Evolutionary conservation across 2,329 filamentous ascomycete species (phyloP), one percentile per base, ranked within the genome.

Genomic region (Aspergillus sergii): DNA sequence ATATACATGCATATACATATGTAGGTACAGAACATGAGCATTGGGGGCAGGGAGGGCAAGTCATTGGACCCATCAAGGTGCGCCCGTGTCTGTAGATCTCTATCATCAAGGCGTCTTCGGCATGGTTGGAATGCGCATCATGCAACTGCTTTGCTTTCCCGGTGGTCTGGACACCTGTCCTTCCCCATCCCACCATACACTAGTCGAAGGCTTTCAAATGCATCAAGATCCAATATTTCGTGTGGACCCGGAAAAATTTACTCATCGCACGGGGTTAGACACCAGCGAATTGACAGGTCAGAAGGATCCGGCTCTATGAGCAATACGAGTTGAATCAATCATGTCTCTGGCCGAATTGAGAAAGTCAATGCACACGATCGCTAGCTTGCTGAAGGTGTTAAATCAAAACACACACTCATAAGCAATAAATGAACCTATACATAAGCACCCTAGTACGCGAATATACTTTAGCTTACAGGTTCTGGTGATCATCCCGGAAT

Each of bases 1-100:
- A 55, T 56, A 34, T 50, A 28, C 62, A 61, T 61, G 59, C 55
- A 59, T 48, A 46, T 58, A 55, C 56, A 60, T 64, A 62, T 60
- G 51, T 43, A 58, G 12, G 28, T 5, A 39, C 51, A 55, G 21
- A 39, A 54, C 16, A 60, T 55, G 36, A 32, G n/a, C 51, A 55
- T 23, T 55, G 51, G 21, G 23, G 16, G 12, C 51, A 26, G 39
- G 10, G 12, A 6, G 19, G 10, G 7, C 50, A n/a, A 30, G 23
- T 32, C 23, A 51, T 48, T 48, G 36, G 30, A 6, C 14, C 58
- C 46, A 28, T 43, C 46, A 12, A 41, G 43, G n/a, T 34, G 50
- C 36, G 50, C 48, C 45, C 51, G 48, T 53, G 48, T 59, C 23
- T 36, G 12, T 39, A 19, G 11, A 48, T 58, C 34, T 58, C 45